Percentiles rank a stretch among this genome's conserved stretches.
Evolutionary conservation across 805 yeast genomes (phyloP).

Genomic region (Wickerhamomyces bovis): DNA sequence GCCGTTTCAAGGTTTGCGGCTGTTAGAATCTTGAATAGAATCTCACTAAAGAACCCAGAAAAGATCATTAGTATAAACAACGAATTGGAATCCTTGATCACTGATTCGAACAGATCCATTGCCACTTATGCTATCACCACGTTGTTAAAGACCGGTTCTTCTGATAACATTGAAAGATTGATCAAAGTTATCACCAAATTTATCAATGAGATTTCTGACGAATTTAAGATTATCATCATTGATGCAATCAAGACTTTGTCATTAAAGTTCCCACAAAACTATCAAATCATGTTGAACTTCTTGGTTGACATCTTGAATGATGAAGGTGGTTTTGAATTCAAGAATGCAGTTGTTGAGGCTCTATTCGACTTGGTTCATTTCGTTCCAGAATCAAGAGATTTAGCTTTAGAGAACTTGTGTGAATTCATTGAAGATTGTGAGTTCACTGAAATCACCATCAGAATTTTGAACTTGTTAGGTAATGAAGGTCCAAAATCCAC

Average conservation of each 20-base stretch:
- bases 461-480: slow-evolving; percentile 87
- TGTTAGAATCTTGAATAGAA: slow-evolving; percentile 78
- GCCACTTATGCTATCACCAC: slow-evolving; percentile 98
- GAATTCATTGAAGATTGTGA: slow-evolving; percentile 99
- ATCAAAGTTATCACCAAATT: slow-evolving; percentile 81
- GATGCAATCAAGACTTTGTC: slow-evolving; percentile 93
- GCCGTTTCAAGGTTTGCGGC: slow-evolving; percentile 90
- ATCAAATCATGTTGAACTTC: slow-evolving; percentile 74
- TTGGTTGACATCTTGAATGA: slow-evolving; percentile 80
- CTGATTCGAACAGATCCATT: slow-evolving; percentile 83
- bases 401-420: slow-evolving; percentile 82
- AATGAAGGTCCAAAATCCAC: slow-evolving; percentile 87
- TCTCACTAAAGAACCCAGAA: slow-evolving; percentile 78
- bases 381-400: slow-evolving; percentile 75
- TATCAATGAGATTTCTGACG: slow-evolving; percentile 93
- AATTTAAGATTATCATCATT: slow-evolving; percentile 88
- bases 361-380: slow-evolving; percentile 85
- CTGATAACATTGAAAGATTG: slow-evolving; percentile 81
- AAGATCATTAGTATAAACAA: slow-evolving; percentile 71
- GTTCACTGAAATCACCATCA: slow-evolving; percentile 87
- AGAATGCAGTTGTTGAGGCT: slow-evolving; percentile 86
- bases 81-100: slow-evolving; percentile 81
- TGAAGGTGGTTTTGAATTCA: slow-evolving; percentile 84
- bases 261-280: slow-evolving; percentile 87
- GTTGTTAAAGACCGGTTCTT: slow-evolving; percentile 88